Evolutionary conservation across 257 asterid genomes (phyloP).

Genomic region (Lantana camara): DNA sequence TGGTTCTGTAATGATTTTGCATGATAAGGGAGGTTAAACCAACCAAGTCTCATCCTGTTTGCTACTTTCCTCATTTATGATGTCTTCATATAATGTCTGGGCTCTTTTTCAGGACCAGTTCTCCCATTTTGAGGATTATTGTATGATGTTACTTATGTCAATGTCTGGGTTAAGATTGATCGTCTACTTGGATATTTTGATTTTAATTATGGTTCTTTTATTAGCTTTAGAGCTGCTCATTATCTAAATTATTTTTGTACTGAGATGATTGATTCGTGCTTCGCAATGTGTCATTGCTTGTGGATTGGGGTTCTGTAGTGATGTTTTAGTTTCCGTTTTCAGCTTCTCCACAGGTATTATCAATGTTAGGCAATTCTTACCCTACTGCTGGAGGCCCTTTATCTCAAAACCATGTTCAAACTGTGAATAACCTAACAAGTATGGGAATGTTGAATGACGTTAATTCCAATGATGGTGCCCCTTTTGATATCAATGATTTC

Average conservation of each 20-base stretch:
- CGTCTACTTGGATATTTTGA: neutral
- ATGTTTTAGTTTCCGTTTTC: constrained; percentile 46
- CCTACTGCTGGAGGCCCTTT: constrained; percentile 84
- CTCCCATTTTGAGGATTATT: neutral
- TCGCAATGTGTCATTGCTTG: constrained; percentile 26
- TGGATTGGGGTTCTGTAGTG: constrained; percentile 23
- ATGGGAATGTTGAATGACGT: constrained; percentile 88
- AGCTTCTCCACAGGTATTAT: constrained; percentile 97
- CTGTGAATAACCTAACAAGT: constrained; percentile 62
- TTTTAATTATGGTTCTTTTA: neutral
- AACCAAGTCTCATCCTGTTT: neutral
- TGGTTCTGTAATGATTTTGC: neutral
- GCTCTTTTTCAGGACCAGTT: neutral
- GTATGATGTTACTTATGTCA: neutral
- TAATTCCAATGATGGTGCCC: constrained; percentile 82
- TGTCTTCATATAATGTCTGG: neutral
- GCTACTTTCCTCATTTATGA: neutral
- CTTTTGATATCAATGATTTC: constrained; percentile 94
- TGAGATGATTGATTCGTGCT: constrained; percentile 15
- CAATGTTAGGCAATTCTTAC: constrained; percentile 83
- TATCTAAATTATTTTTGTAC: constrained; percentile 3
- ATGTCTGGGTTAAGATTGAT: neutral
- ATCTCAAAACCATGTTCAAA: constrained; percentile 84
- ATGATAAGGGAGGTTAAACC: constrained; percentile 8
- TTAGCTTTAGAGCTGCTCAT: neutral